Percentiles rank a stretch among this genome's conserved stretches.
These are phyloP conservation scores for Dysphania ambrosioides DNA, from an alignment of 148 eudicot species.

Conservation along the genomic window DNA sequence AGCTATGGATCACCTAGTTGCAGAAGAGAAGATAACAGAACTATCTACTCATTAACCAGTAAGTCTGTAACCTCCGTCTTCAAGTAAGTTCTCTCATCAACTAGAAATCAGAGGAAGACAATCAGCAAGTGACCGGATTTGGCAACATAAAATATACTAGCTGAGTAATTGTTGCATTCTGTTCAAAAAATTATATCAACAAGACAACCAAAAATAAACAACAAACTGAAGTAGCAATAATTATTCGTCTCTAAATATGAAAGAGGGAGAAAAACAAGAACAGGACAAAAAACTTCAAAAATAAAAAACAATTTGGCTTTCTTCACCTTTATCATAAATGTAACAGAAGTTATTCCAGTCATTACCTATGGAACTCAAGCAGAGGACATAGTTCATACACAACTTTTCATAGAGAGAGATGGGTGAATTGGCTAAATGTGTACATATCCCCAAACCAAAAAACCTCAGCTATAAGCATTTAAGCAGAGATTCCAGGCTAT, in stretches of 20 bases:
- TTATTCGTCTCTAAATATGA: no score
- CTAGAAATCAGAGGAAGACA: conserved; percentile 16
- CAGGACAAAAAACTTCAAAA: not conserved
- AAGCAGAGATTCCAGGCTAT: not conserved
- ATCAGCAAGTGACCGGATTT: not conserved
- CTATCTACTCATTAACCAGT: not conserved
- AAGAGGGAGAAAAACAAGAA: not conserved
- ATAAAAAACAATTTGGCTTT: not conserved
- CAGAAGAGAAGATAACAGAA: conserved; percentile 13
- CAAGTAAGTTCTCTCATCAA: conserved; percentile 17
- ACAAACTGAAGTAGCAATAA: not conserved
- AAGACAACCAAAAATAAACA: not conserved
- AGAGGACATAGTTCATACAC: not conserved
- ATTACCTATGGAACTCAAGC: not conserved
- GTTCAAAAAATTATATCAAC: not conserved
- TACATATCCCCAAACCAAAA: not conserved
- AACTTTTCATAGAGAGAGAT: not conserved
- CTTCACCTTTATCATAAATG: not conserved
- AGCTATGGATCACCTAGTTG: conserved; percentile 7
- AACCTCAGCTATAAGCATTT: not conserved
- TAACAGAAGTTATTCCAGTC: not conserved
- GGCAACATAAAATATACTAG: not conserved
- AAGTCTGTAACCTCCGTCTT: conserved; percentile 8
- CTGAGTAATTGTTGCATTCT: not conserved
- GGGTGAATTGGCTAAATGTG: not conserved